Conservation (phyloP, 1,284 basidiomycete species). For the Inonotus obliquus region DNA sequence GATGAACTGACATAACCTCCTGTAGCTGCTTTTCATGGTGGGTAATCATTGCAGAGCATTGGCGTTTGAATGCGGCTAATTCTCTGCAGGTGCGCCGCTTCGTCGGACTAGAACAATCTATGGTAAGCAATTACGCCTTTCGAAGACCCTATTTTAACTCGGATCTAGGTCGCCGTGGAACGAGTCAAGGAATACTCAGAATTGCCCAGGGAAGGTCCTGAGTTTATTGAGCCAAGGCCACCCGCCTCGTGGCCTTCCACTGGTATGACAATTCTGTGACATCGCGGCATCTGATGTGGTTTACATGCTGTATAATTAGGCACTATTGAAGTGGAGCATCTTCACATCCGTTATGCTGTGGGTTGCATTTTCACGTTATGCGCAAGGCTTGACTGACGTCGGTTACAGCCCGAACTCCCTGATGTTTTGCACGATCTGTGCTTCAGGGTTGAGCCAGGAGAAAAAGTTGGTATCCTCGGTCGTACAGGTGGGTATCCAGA, state of each 20-base stretch:
- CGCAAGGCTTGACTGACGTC: background rate
- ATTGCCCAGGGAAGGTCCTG: slow-evolving; percentile 69
- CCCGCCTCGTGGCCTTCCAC: slow-evolving; percentile 74
- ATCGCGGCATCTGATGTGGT: background rate
- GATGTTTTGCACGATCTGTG: slow-evolving; percentile 81
- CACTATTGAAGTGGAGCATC: slow-evolving; percentile 71
- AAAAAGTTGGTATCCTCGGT: slow-evolving; percentile 86
- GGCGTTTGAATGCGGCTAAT: background rate
- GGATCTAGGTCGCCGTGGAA: slow-evolving; percentile 77
- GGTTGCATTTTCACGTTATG: slow-evolving; percentile 28
- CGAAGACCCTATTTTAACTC: background rate
- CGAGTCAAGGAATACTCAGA: slow-evolving; percentile 90
- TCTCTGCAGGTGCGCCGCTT: slow-evolving; percentile 51
- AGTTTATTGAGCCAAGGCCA: slow-evolving; percentile 84
- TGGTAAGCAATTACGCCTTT: slow-evolving; percentile 47
- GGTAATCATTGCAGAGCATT: background rate
- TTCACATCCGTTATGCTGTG: slow-evolving; percentile 86
- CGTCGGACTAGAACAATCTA: slow-evolving; percentile 86
- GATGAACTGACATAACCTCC: slow-evolving; percentile 29
- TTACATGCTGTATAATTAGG: slow-evolving; percentile 6
- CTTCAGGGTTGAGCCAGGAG: slow-evolving; percentile 73
- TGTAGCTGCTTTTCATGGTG: slow-evolving; percentile 47
- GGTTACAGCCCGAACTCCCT: slow-evolving; percentile 69
- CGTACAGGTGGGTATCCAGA: slow-evolving; percentile 61
- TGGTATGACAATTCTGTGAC: slow-evolving; percentile 37